A percentile compares a stretch with the other conserved stretches of the same genome.
These are phyloP conservation scores for Astragalus glycyphyllos DNA, from an alignment of 306 rosid species.

Conservation along the genomic window DNA sequence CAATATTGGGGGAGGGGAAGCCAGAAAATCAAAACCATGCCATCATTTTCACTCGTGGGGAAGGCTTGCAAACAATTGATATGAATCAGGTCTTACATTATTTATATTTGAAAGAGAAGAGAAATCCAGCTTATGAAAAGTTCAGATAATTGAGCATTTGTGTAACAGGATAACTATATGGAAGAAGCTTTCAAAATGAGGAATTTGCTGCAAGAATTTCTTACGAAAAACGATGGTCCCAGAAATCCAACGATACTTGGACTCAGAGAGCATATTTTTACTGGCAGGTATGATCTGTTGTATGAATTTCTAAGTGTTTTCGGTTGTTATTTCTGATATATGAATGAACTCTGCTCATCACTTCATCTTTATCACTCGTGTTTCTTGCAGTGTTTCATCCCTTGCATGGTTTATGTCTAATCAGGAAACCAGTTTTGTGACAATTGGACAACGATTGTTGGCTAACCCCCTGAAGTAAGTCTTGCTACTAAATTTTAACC, in stretches of 20 bases:
- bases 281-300: conserved; percentile 76
- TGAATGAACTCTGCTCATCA: background rate
- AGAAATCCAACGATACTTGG: conserved; percentile 92
- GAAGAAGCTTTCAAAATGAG: conserved; percentile 99
- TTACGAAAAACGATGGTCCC: conserved; percentile 63
- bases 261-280: conserved; percentile 95
- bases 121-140: conserved; percentile 8
- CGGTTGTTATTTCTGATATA: conserved; percentile 31
- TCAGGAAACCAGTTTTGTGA: conserved; percentile 95
- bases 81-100: conserved; percentile 83
- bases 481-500: conserved; percentile 6
- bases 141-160: conserved; percentile 34
- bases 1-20: conserved; percentile 95
- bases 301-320: conserved; percentile 41
- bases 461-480: conserved; percentile 88
- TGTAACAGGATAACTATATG: conserved; percentile 87
- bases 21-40: conserved; percentile 99
- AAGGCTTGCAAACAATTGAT: conserved; percentile 96
- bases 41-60: conserved; percentile 97
- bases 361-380: conserved; percentile 32
- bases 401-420: conserved; percentile 99
- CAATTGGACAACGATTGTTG: conserved; percentile 94
- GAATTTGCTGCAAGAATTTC: conserved; percentile 91
- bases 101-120: conserved; percentile 10
- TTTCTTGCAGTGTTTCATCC: conserved; percentile 89